These are phyloP conservation scores for Aspergillus quadrilineatus DNA, from an alignment of 2,329 filamentous ascomycete species.

Conservation along the genomic window DNA sequence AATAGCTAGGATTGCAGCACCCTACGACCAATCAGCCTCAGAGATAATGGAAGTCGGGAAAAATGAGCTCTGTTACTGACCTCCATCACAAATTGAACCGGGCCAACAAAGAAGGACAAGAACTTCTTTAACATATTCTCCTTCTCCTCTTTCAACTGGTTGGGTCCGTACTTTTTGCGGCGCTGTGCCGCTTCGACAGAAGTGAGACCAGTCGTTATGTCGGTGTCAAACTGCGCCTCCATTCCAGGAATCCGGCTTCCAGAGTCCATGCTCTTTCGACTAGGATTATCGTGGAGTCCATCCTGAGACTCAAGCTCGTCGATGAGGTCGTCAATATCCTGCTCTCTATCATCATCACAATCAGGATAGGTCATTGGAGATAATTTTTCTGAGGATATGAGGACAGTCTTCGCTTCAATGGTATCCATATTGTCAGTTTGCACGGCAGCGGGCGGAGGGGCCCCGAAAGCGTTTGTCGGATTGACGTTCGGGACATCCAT, in stretches of 20 bases:
- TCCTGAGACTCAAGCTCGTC: slow-evolving; percentile 76
- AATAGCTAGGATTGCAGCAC: slow-evolving; percentile 75
- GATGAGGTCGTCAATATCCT: slow-evolving; percentile 83
- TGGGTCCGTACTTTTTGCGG: slow-evolving; percentile 74
- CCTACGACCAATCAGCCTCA: slow-evolving; percentile 41
- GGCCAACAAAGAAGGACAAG: slow-evolving; percentile 76
- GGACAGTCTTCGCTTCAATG: neutral
- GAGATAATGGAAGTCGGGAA: neutral
- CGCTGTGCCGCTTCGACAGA: slow-evolving; percentile 64
- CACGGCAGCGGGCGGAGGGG: neutral
- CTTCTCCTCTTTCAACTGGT: slow-evolving; percentile 90
- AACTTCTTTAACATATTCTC: slow-evolving; percentile 84
- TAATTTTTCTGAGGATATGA: slow-evolving; percentile 44
- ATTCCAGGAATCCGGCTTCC: slow-evolving; percentile 59
- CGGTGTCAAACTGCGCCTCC: slow-evolving; percentile 75
- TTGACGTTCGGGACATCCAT: neutral
- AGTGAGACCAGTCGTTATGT: slow-evolving; percentile 70
- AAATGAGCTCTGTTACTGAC: slow-evolving; percentile 46
- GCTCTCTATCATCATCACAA: slow-evolving; percentile 70
- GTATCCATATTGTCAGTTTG: neutral
- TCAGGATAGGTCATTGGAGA: slow-evolving; percentile 49
- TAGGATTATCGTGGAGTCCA: slow-evolving; percentile 52
- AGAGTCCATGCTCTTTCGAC: slow-evolving; percentile 59
- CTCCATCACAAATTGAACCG: slow-evolving; percentile 94
- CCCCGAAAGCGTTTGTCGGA: neutral